A percentile compares a stretch with the other conserved stretches of the same genome.
These are phyloP conservation scores for Paralagenidium karlingii DNA, from an alignment of 352 stramenopile genomes.

Conservation along the genomic window DNA sequence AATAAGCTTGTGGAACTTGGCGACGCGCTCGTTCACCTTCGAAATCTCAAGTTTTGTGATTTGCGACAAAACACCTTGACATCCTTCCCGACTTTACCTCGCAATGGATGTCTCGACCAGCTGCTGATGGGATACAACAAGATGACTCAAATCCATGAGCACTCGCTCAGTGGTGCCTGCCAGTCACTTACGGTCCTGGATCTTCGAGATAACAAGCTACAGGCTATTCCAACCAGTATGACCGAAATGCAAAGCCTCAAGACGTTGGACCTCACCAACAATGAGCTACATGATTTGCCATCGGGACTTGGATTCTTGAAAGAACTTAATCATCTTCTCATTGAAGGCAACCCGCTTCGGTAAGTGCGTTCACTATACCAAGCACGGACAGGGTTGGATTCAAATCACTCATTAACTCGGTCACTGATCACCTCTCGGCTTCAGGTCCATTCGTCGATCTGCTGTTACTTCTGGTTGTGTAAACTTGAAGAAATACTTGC, in stretches of 20 bases:
- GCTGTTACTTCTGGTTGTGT: slow-evolving; percentile 52
- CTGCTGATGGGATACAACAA: slow-evolving; percentile 71
- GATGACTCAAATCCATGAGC: slow-evolving; percentile 38
- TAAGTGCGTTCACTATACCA: too few relatives aligned
- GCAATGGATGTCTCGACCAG: slow-evolving; percentile 27
- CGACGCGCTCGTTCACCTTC: too few relatives aligned
- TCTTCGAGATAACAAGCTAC: slow-evolving; percentile 72
- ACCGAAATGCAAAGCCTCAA: slow-evolving; percentile 54
- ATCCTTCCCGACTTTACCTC: slow-evolving; percentile 14
- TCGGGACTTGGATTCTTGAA: slow-evolving; percentile 69
- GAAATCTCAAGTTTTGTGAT: too few relatives aligned
- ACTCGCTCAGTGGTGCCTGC: slow-evolving; percentile 37
- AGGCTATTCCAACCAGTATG: slow-evolving; percentile 27
- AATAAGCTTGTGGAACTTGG: slow-evolving; percentile 55
- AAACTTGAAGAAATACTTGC: slow-evolving; percentile 72
- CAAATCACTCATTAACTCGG: too few relatives aligned
- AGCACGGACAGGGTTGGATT: too few relatives aligned
- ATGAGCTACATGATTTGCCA: slow-evolving; percentile 62
- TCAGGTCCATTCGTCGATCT: slow-evolving; percentile 47
- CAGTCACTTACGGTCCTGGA: slow-evolving; percentile 71
- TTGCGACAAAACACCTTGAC: slow-evolving; percentile 39
- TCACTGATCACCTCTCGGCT: too few relatives aligned
- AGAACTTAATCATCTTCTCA: slow-evolving; percentile 57
- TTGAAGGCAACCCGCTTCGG: slow-evolving; percentile 69
- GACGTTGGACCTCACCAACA: slow-evolving; percentile 72